Base-by-base conservation (phyloP, 2,329 filamentous ascomycete species). In the Penicillium palitans region DNA sequence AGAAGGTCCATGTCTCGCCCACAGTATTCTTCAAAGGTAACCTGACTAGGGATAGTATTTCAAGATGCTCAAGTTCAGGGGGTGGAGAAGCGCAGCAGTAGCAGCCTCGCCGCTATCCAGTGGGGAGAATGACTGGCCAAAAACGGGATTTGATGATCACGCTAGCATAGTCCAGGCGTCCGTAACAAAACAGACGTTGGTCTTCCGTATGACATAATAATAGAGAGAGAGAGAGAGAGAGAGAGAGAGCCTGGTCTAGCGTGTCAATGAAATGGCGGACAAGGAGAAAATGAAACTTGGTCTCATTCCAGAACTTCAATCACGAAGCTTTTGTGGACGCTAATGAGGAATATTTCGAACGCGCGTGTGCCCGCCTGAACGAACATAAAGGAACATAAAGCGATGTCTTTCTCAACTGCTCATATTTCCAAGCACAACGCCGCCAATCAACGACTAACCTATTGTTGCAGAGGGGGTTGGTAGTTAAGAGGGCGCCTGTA, bases 1-100 rank as follows among this genome's bases (percentile, higher is more conserved):
- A 90, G 9, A 90, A 93, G 13, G 86, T 96, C 44, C 93, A 98
- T 79, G 91, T 97, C 41, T 93, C 91, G 42, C 93, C 93, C 2
- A 97, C 93, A 0, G 91, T 93, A 21, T 81, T 96, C 50, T 93
- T 96, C 74, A 87, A 98, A 69, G 72, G 61, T 27, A 49, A 29
- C 44, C 49, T 48, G 40, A 49, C 35, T 27, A 19, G 19, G 19
- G 47, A 19, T 40, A 44, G 55, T n/a, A 54, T 27, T 25, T n/a
- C 37, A 41, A 53, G 53, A 37, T 55, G 61, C 64, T 72, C 47
- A 61, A 49, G 52, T 59, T 50, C 60, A 78, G 77, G 78, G 93
- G 0, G 84, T 96, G 25, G 87, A 96, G 50, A 90, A 90, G 70
- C 86, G 85, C 63, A 86, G 89, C 51, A 89, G 87, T 62, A 93